These are phyloP conservation scores for Solanum peruvianum DNA, from an alignment of 257 asterid species.

Conservation along the genomic window DNA sequence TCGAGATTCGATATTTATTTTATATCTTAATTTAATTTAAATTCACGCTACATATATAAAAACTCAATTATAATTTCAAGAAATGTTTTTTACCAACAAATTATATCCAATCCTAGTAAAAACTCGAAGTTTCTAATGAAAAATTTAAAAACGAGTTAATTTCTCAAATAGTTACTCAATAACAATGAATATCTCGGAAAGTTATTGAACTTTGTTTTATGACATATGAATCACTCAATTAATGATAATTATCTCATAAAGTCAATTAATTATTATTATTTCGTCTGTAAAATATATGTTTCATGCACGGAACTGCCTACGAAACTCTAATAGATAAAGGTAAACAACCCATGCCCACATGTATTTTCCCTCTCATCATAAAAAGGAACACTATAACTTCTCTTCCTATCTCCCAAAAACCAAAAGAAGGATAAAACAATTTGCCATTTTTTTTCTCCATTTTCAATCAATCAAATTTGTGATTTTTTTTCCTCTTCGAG, in stretches of 20 bases:
- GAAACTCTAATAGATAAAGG: not conserved
- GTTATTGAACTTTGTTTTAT: fast-evolving
- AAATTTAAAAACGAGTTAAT: not conserved
- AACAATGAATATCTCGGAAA: not conserved
- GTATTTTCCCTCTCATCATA: not conserved
- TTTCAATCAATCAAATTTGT: not conserved
- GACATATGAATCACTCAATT: not conserved
- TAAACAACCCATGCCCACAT: not conserved
- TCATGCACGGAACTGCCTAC: not conserved
- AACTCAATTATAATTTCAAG: not conserved
- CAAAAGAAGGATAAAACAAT: not conserved
- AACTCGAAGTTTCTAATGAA: not conserved
- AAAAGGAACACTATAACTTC: not conserved
- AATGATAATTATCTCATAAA: not conserved
- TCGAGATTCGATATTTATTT: not conserved
- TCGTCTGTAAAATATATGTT: not conserved
- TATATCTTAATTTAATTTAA: not conserved
- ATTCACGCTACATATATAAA: not conserved
- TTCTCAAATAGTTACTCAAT: not conserved
- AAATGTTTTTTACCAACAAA: not conserved
- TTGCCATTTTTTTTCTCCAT: not conserved
- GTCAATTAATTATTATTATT: not conserved
- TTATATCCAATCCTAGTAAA: not conserved
- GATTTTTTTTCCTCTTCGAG: not conserved
- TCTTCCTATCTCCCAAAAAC: not conserved